phyloP scores from a whole-genome alignment of 257 asterid genomes.

The Petunia secreta region DNA sequence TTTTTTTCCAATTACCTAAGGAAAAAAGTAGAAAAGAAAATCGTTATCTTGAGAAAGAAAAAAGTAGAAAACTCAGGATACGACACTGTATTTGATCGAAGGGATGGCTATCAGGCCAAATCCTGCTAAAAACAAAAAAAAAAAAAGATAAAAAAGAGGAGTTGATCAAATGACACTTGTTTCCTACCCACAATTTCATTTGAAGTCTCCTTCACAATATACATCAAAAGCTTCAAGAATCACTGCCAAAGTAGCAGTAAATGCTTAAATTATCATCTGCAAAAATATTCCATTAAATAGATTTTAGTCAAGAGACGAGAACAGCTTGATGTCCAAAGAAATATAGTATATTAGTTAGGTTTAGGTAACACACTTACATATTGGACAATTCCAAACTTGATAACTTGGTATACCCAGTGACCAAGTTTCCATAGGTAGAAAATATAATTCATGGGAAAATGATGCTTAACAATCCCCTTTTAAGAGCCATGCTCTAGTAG shows the following conservation, averaged over 20 bases:
- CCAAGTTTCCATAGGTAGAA: conserved; percentile 94
- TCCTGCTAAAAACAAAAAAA: not conserved
- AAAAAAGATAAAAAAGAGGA: not conserved
- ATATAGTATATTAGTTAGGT: not conserved
- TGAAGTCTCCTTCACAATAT: conserved; percentile 97
- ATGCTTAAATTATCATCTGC: conserved; percentile 95
- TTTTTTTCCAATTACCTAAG: not conserved
- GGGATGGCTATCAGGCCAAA: conserved; percentile 11
- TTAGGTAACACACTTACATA: conserved; percentile 68
- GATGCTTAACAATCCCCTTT: conserved; percentile 80
- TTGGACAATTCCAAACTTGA: conserved; percentile 96
- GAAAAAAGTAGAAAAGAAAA: not conserved
- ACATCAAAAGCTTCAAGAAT: conserved; percentile 89
- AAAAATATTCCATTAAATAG: conserved; percentile 28
- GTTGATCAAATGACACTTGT: not conserved
- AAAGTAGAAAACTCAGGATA: not conserved
- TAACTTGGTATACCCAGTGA: conserved; percentile 89
- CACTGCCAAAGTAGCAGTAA: conserved; percentile 87
- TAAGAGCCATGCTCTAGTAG: conserved; percentile 77
- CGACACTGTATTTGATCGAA: not conserved
- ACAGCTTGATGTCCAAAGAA: conserved; percentile 20
- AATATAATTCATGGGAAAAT: conserved; percentile 76
- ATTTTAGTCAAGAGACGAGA: not conserved
- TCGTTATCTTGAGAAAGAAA: not conserved
- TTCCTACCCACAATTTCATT: conserved; percentile 95